Conservation (phyloP, 192 early-diverging fungal genomes). For the Entomortierella lignicola region DNA sequence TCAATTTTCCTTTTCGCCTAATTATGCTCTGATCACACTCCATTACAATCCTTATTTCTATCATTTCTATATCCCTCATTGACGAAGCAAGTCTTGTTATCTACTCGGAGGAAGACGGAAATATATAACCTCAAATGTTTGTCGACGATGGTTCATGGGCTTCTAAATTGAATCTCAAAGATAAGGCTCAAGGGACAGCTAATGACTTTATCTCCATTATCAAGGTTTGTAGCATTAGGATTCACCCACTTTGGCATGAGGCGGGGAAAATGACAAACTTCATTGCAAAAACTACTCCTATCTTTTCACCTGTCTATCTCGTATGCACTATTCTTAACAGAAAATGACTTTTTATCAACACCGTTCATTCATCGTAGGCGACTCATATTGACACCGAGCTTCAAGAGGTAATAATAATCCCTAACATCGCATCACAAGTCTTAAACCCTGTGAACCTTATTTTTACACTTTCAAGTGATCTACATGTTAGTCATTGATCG, state of each 20-base stretch:
- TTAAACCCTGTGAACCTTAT: background rate
- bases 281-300: background rate
- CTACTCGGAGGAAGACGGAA: background rate
- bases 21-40: background rate
- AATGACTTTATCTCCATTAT: constrained; percentile 30
- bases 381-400: constrained; percentile 12
- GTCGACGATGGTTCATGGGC: constrained; percentile 51
- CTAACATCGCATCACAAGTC: no score
- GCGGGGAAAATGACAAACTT: background rate
- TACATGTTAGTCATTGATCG: constrained; percentile 12
- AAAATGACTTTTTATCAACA: no score
- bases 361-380: background rate
- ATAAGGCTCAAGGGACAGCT: constrained; percentile 39
- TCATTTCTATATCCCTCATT: background rate
- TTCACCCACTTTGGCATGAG: background rate
- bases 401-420: constrained; percentile 10
- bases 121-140: constrained; percentile 14
- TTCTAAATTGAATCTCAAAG: constrained; percentile 33
- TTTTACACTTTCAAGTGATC: background rate
- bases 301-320: constrained; percentile 2
- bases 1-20: background rate
- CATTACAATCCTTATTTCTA: background rate
- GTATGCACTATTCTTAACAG: background rate
- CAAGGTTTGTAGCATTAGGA: constrained; percentile 16
- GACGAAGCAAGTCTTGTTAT: background rate